These are phyloP conservation scores for Fusarium beomiforme DNA, from an alignment of 2,329 filamentous ascomycete genomes.

Conservation along the genomic window DNA sequence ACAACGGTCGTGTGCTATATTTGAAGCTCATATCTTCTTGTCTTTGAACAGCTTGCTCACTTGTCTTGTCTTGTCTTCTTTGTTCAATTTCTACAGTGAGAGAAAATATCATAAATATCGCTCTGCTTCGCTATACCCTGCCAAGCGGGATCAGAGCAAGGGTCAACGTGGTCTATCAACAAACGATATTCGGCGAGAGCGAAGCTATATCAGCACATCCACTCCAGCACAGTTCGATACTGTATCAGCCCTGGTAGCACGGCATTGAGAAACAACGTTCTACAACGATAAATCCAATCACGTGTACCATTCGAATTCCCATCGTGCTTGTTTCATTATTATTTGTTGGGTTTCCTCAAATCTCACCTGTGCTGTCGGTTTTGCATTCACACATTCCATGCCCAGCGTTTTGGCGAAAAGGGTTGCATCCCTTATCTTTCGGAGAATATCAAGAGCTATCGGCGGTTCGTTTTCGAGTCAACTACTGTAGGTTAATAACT, in stretches of 20 bases:
- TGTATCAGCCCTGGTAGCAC: slow-evolving; percentile 16
- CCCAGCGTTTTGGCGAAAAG: background rate
- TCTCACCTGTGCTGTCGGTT: slow-evolving; percentile 3
- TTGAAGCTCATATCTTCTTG: slow-evolving; percentile 2
- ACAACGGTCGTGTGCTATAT: background rate
- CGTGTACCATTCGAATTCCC: background rate
- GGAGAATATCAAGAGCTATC: slow-evolving; percentile 22
- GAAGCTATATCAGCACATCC: slow-evolving; percentile 16
- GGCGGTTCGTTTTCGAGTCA: background rate
- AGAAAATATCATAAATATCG: background rate
- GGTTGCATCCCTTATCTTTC: slow-evolving; percentile 17
- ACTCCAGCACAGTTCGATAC: background rate
- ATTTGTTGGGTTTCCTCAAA: background rate
- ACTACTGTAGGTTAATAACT: background rate
- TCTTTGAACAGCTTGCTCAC: background rate
- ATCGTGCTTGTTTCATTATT: background rate
- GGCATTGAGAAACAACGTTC: background rate
- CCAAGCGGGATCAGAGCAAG: slow-evolving; percentile 22
- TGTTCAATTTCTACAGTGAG: background rate
- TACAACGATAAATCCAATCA: slow-evolving; percentile 12
- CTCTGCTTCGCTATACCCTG: background rate
- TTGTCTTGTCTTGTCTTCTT: background rate
- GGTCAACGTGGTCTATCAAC: slow-evolving; percentile 18
- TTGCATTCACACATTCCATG: slow-evolving; percentile 10
- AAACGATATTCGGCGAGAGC: slow-evolving; percentile 33